Base-by-base conservation (phyloP, 345 rosid species). In the Pugionium cornutum region DNA sequence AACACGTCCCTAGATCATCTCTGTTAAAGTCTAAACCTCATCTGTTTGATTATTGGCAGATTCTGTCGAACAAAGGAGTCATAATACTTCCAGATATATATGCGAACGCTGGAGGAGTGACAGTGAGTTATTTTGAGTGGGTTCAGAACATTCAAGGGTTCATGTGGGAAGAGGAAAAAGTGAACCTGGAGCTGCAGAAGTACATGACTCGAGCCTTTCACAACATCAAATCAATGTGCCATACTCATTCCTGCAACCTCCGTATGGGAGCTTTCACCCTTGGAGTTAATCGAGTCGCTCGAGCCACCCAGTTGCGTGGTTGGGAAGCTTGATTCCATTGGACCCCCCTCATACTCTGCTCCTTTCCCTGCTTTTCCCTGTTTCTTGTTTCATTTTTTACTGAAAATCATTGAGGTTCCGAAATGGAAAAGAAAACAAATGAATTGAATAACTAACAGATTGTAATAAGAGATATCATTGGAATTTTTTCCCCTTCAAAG, bases 211-310 rank as follows among this genome's bases (percentile, higher is more conserved):
- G 71, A 66, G 94, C 91, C 33, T 89, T 91, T n/a, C 85, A 78
- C 42, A 80, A 89, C 83, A 87, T 95, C 81, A 91, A 91, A 86
- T 44, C 55, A 67, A 95, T 89, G 99, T 95, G 97, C 75, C 84
- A 87, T 64, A 58, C 87, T 3, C 89, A 95, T 69, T 18, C 87
- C 29, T 95, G 99, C 82, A 83, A 77, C 77, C 92, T 91, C 43
- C 91, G 99, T 50, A 95, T 95, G 97, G 99, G 99, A 31, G 99
- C 99, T 60, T 95, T 95, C 74, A 88, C 99, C 2, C 99, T 95
- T 0, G 99, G 96, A 2, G 89, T 95, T 34, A 91, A 86, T 85
- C 84, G 97, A 3, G 97, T 95, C 44, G 99, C 97, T 1, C 85
- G 97, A 10, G 95, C 97, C 60, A 86, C 96, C 31, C 73, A 77